Evolutionary conservation across 192 early-diverging fungal genomes (phyloP).

Genomic region (Backusella australiensis): DNA sequence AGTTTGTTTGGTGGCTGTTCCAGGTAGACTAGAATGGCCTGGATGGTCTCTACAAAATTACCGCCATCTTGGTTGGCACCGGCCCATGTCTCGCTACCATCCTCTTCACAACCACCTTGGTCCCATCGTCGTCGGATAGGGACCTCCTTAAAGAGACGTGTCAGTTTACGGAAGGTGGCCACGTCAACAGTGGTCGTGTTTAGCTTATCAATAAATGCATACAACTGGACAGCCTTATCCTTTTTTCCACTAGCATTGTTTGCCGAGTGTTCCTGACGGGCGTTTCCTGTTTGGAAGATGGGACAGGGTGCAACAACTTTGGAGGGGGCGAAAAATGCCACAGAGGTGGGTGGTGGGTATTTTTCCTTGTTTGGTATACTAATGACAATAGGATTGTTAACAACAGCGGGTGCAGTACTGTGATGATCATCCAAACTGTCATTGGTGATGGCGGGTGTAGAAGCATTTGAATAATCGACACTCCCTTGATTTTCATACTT

Average conservation of each 20-base stretch:
- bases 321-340: neutral
- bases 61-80: conserved; percentile 24
- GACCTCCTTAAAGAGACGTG: conserved; percentile 25
- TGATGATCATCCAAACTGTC: neutral
- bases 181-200: neutral
- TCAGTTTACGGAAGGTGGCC: conserved; percentile 22
- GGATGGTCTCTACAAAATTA: conserved; percentile 31
- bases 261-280: neutral
- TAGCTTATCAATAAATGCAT: conserved; percentile 17
- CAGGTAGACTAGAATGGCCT: conserved; percentile 10
- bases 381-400: too few relatives aligned
- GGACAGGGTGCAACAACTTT: conserved; percentile 1
- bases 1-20: neutral
- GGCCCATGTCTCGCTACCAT: conserved; percentile 26
- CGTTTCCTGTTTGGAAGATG: conserved; percentile 11
- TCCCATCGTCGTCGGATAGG: conserved; percentile 33
- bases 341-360: neutral
- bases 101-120: conserved; percentile 25
- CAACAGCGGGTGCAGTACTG: neutral
- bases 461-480: neutral
- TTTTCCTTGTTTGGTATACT: conserved; percentile 9
- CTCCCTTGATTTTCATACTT: neutral
- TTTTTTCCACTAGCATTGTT: neutral
- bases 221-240: conserved; percentile 12
- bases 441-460: neutral